Conservation (phyloP, 768 basidiomycete species). For the Suillus weaverae region DNA sequence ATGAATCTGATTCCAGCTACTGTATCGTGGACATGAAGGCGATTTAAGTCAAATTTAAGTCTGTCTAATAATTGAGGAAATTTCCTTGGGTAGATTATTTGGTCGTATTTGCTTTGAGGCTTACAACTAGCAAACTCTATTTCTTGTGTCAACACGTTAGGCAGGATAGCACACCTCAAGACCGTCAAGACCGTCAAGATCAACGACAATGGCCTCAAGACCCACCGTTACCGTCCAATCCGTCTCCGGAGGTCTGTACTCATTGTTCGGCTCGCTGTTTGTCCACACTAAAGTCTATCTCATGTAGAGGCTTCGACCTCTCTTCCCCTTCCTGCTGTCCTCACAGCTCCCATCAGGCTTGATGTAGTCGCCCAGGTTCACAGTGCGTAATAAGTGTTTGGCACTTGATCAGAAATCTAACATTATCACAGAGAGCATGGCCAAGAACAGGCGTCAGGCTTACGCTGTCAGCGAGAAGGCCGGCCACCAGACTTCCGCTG, state of each 20-base stretch:
- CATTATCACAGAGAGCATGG: constrained; percentile 76
- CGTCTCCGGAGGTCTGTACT: constrained; percentile 63
- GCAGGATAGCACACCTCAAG: constrained; percentile 1
- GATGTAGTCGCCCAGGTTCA: constrained; percentile 98
- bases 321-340: constrained; percentile 90
- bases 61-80: background rate
- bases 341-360: constrained; percentile 97
- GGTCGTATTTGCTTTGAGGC: constrained; percentile 27
- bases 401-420: constrained; percentile 16
- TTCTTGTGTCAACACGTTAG: constrained; percentile 6
- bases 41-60: no score
- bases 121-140: constrained; percentile 32
- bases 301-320: constrained; percentile 78
- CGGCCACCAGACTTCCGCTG: constrained; percentile 97
- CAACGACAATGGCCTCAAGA: constrained; percentile 80
- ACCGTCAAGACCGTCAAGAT: constrained; percentile 44
- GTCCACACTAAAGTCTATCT: constrained; percentile 9
- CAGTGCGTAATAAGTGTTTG: constrained; percentile 68
- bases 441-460: constrained; percentile 97
- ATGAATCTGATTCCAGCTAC: background rate
- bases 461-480: constrained; percentile 98
- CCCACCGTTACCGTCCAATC: constrained; percentile 87
- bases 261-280: background rate
- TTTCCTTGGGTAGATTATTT: background rate
- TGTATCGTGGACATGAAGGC: background rate